Evolutionary conservation across 1,284 basidiomycete genomes (phyloP).

Genomic region (Waitea zeae): DNA sequence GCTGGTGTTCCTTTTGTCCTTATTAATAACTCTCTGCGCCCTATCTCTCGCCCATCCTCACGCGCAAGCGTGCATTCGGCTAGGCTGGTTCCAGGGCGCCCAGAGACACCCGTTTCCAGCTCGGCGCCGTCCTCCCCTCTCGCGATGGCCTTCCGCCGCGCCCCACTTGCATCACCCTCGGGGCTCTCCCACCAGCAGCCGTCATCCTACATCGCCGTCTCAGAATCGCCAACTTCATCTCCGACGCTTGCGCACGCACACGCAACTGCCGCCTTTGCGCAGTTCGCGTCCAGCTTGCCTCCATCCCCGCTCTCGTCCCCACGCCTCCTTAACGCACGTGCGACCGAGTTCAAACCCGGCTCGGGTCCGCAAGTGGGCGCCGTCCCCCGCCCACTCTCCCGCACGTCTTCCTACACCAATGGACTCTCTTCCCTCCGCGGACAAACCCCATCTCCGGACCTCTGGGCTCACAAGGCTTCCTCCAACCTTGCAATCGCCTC

Average conservation of each 20-base stretch:
- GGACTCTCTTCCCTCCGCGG: conserved; percentile 35
- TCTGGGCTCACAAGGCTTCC: conserved; percentile 63
- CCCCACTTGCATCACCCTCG: conserved; percentile 58
- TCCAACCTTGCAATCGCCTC: conserved; percentile 83
- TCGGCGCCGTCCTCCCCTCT: conserved; percentile 57
- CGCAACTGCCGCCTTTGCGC: conserved; percentile 27
- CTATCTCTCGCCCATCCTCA: conserved; percentile 67
- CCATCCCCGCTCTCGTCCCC: conserved; percentile 35
- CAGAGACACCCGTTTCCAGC: conserved; percentile 42
- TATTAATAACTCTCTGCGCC: conserved; percentile 51
- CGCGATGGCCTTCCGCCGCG: conserved; percentile 51
- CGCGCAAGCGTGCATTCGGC: conserved; percentile 56
- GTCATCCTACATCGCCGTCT: conserved; percentile 10
- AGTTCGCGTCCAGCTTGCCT: conserved; percentile 52
- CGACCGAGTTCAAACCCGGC: conserved; percentile 46
- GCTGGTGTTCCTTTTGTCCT: conserved; percentile 70
- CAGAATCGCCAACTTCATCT: conserved; percentile 48
- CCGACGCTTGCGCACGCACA: conserved; percentile 41
- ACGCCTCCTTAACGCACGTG: conserved; percentile 45
- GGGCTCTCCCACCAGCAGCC: conserved; percentile 43
- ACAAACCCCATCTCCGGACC: conserved; percentile 64
- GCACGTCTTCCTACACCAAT: conserved; percentile 46
- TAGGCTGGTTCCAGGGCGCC: conserved; percentile 45
- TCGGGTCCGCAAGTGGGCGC: no score
- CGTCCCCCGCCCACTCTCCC: conserved; percentile 58